A percentile compares a stretch with the other conserved stretches of the same genome.
These are phyloP conservation scores for Agastache rugosa DNA, from an alignment of 257 asterid species.

Conservation along the genomic window DNA sequence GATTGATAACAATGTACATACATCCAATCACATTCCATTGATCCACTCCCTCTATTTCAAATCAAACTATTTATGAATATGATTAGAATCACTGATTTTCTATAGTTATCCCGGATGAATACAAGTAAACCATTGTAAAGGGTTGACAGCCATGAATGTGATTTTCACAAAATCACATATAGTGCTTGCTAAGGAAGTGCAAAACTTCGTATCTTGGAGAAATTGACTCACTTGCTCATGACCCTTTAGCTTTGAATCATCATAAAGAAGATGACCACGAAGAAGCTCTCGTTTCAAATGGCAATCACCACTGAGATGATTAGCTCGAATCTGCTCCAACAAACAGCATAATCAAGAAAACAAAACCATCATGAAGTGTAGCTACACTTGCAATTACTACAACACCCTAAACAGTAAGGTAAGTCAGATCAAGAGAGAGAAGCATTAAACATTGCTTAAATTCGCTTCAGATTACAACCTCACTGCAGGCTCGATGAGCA, in stretches of 20 bases:
- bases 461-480: slow-evolving; percentile 50
- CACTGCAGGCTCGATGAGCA: slow-evolving; percentile 94
- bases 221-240: slow-evolving; percentile 70
- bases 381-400: not conserved
- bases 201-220: not conserved
- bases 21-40: not conserved
- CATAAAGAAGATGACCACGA: slow-evolving; percentile 53
- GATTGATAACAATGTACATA: too few relatives aligned
- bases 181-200: not conserved
- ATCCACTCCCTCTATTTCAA: not conserved
- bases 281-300: slow-evolving; percentile 79
- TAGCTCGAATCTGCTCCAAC: slow-evolving; percentile 74
- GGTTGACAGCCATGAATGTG: not conserved
- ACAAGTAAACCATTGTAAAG: not conserved
- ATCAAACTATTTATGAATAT: not conserved
- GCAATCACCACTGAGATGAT: slow-evolving; percentile 94
- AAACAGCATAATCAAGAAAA: not conserved
- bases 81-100: not conserved
- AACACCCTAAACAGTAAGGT: not conserved
- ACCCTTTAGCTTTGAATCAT: slow-evolving; percentile 57
- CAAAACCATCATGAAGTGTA: not conserved
- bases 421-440: not conserved
- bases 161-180: not conserved
- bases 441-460: not conserved
- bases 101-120: not conserved